Base-by-base conservation (phyloP, 2,329 filamentous ascomycete genomes). In the Coniochaeta sp. region DNA sequence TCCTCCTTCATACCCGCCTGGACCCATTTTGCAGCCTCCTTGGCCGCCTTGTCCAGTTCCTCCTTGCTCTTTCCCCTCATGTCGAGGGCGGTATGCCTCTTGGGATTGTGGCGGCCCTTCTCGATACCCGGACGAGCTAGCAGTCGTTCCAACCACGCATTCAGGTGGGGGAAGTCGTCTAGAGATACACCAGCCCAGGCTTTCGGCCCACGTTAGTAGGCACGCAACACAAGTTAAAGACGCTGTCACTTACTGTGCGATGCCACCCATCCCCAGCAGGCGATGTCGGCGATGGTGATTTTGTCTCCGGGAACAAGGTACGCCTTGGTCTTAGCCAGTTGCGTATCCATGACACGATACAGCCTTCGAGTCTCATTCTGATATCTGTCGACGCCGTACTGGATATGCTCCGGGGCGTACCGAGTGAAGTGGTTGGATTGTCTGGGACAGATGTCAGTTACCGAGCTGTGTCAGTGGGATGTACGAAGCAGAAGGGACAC, bases 361-460 rank as follows among this genome's bases (percentile, higher is more conserved):
- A 96, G 75, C 13, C 91, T 83, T n/a, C 85, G 78, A 0, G 87
- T 89, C 71, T 96, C 91, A 64, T 89, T 94, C 63, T 77, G 73
- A 71, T 95, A 96, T 47, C 91, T 81, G 63, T 88, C 82, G 51
- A 95, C 82, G 56, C 86, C 89, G 65, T 96, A 95, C 62, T 85
- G 75, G 61, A 95, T 92, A 65, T 80, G 83, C 65, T 91, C 86
- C 0, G 89, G 87, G 1, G 90, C 89, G 62, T 95, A 95, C 52
- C 88, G 81, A 47, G 73, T 74, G 69, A 95, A 95, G 70, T 95
- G 89, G 68, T 94, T 91, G 50, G 89, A 79, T 67, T 95, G 89
- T 42, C 75, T 59, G 10, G 3, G 26, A 24, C 13, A n/a, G 26
- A 31, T 16, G 48, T 59, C 8, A 57, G 54, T 26, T 6, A 14